Percentiles rank a stretch among this genome's conserved stretches.
Evolutionary conservation across 1,284 basidiomycete genomes (phyloP).

Genomic region (Anthracocystis walkeri): DNA sequence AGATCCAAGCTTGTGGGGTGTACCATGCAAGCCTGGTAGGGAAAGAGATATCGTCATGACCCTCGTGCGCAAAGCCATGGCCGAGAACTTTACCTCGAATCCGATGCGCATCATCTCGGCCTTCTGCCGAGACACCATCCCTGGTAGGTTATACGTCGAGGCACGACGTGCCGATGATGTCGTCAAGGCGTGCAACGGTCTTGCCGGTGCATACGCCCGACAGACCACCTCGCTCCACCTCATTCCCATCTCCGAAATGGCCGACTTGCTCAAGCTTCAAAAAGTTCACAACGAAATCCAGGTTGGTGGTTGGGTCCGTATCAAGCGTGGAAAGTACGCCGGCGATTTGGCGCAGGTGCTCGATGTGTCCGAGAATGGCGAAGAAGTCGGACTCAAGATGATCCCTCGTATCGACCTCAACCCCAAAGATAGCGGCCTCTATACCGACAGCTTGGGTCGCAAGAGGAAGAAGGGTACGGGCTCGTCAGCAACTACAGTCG

Average conservation of each 20-base stretch:
- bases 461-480: slow-evolving; percentile 69
- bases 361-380: slow-evolving; percentile 91
- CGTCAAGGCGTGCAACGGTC: slow-evolving; percentile 83
- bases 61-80: slow-evolving; percentile 90
- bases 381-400: slow-evolving; percentile 92
- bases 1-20: slow-evolving; percentile 95
- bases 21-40: slow-evolving; percentile 91
- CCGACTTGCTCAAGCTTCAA: slow-evolving; percentile 92
- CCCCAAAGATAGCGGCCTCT: slow-evolving; percentile 64
- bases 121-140: slow-evolving; percentile 93
- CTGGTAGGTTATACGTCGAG: slow-evolving; percentile 96
- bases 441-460: slow-evolving; percentile 70
- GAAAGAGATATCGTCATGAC: slow-evolving; percentile 93
- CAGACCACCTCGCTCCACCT: slow-evolving; percentile 78
- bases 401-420: slow-evolving; percentile 96
- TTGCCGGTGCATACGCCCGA: slow-evolving; percentile 84
- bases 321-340: slow-evolving; percentile 91
- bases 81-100: slow-evolving; percentile 71
- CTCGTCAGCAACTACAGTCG: slow-evolving; percentile 58
- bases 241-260: slow-evolving; percentile 98
- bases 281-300: slow-evolving; percentile 88
- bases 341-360: slow-evolving; percentile 96
- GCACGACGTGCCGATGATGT: slow-evolving; percentile 89
- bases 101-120: slow-evolving; percentile 89
- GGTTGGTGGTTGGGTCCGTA: slow-evolving; percentile 92